phyloP scores from a whole-genome alignment of 176 grass and related monocot genomes.

The Miscanthus lutarioriparius region DNA sequence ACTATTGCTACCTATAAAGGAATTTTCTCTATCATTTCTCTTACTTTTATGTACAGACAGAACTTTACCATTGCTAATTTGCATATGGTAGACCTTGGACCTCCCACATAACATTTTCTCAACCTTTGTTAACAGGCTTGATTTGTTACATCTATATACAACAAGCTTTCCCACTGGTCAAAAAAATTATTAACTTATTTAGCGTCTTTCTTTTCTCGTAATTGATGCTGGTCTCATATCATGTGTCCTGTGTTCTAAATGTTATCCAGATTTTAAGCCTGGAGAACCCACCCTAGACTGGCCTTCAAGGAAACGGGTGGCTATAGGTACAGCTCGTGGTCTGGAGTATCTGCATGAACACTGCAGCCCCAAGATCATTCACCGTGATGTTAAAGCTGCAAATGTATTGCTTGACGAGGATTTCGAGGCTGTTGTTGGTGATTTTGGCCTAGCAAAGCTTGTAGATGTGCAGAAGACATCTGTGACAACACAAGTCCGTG shows the following conservation, averaged over 20 bases:
- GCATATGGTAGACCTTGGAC: background rate
- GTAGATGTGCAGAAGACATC: conserved; percentile 91
- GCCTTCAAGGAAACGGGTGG: conserved; percentile 71
- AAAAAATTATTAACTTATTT: background rate
- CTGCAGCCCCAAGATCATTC: conserved; percentile 91
- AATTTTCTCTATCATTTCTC: background rate
- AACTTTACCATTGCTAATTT: conserved; percentile 12
- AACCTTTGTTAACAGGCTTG: background rate
- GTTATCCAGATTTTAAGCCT: conserved; percentile 66
- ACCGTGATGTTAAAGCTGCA: conserved; percentile 90
- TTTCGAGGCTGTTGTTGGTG: conserved; percentile 82
- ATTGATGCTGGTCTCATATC: conserved; percentile 25
- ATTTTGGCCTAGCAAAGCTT: conserved; percentile 85
- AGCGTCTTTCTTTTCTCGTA: background rate
- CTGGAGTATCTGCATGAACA: conserved; percentile 89
- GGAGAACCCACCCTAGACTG: conserved; percentile 70
- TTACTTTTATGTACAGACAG: background rate
- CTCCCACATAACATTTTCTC: conserved; percentile 8
- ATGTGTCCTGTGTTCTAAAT: conserved; percentile 22
- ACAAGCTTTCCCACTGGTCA: background rate
- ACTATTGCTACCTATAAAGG: background rate
- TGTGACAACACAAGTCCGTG: conserved; percentile 83
- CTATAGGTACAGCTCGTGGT: conserved; percentile 82
- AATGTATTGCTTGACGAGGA: conserved; percentile 86
- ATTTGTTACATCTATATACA: background rate